phyloP scores from a whole-genome alignment of 768 basidiomycete genomes.

The Auriculariales sp. region DNA sequence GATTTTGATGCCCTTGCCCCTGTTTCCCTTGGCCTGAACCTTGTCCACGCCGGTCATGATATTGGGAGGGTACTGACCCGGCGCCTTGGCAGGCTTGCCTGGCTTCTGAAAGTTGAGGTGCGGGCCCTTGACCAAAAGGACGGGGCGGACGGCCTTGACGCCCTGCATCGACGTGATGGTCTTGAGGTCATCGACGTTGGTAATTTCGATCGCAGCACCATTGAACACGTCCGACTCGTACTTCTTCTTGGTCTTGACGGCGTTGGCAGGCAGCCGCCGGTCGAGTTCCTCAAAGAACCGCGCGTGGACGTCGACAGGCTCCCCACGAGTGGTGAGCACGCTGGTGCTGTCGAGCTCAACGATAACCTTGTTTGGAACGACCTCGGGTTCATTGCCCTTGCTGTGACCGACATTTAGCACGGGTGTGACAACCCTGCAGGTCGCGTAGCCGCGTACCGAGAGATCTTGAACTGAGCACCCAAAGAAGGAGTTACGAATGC shows the following conservation, averaged over 20 bases:
- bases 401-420: too few relatives aligned
- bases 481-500: too few relatives aligned
- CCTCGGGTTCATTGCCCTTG: background rate
- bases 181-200: too few relatives aligned
- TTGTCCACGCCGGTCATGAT: slow-evolving; percentile 13
- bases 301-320: background rate
- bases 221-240: background rate
- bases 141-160: slow-evolving; percentile 45
- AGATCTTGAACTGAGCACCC: too few relatives aligned
- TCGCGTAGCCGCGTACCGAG: too few relatives aligned
- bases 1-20: slow-evolving; percentile 22
- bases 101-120: too few relatives aligned
- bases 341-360: background rate
- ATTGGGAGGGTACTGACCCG: background rate
- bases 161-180: slow-evolving; percentile 33
- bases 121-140: slow-evolving; percentile 27
- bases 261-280: background rate
- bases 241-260: background rate
- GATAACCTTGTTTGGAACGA: background rate
- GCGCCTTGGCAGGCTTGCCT: too few relatives aligned
- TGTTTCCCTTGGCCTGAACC: slow-evolving; percentile 20
- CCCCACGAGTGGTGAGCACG: background rate
- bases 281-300: background rate
- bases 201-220: too few relatives aligned
- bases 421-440: too few relatives aligned